Conservation (phyloP, 305 asterid genomes). For the Fraxinus latifolia region DNA sequence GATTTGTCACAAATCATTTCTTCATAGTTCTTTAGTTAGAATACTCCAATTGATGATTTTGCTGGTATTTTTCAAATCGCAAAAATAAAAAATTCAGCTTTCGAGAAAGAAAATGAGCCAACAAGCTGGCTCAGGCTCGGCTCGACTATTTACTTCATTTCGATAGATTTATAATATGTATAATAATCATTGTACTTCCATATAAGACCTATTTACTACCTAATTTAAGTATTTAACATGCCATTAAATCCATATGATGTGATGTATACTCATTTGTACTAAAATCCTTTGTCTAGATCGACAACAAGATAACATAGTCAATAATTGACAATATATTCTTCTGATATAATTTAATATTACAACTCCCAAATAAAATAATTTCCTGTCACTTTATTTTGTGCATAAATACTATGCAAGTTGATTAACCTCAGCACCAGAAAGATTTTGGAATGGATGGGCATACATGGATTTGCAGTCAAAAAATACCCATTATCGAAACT, state of each 20-base stretch:
- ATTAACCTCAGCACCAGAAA: not conserved
- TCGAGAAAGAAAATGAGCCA: not conserved
- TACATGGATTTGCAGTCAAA: not conserved
- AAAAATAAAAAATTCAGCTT: not conserved
- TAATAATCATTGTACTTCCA: not conserved
- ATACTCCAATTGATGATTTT: not conserved
- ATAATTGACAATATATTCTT: not conserved
- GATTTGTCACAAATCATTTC: not conserved
- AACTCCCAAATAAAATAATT: not conserved
- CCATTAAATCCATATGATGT: not conserved
- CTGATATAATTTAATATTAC: not conserved
- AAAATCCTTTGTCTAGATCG: not conserved
- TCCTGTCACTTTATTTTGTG: not conserved
- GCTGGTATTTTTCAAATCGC: not conserved
- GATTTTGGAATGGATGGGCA: not conserved
- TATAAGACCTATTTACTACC: not conserved
- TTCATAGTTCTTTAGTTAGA: not conserved
- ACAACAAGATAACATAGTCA: not conserved
- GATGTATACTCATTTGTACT: not conserved
- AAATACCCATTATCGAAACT: not conserved
- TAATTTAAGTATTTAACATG: not conserved
- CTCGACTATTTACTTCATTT: not conserved
- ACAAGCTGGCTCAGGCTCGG: not conserved
- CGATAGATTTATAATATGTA: not conserved
- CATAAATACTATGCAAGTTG: not conserved